Evolutionary conservation across 2,329 filamentous ascomycete genomes (phyloP), one percentile per base, ranked within the genome.

Genomic region (Dactylellina sp.): DNA sequence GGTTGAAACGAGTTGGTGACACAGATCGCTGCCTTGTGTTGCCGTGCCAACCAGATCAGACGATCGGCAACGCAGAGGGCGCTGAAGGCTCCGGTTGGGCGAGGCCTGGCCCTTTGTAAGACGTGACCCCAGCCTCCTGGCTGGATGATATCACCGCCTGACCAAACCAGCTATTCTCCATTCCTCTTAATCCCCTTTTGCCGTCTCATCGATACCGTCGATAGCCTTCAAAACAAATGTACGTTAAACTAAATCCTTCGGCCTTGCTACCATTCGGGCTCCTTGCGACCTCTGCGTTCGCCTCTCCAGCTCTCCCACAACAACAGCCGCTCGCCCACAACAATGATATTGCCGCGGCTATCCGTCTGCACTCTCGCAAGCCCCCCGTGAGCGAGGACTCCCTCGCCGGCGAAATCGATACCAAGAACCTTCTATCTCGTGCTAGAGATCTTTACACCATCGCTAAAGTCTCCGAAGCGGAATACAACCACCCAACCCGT

Each of bases 401-500:
- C 5, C 68, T 72, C 24, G 60, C 68, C 6, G 60, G 25, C 11
- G 42, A 40, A 14, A 89, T 92, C 80, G 83, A 81, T 16, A 80
- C 81, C 42, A 81, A 86, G 16, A 86, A 85, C 22, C 85, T 92
- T 5, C 80, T 89, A 44, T 80, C 82, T 3, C 86, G 88, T 18
- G 87, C 89, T 2, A 82, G 88, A 77, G 80, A 86, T 42, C 84
- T 92, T 7, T 91, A 86, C 77, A 82, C 85, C 57, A 85, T 91
- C 63, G 89, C 89, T 0, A 83, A 88, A 79, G 82, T 84, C 59
- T 84, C 85, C 9, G 81, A 85, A 72, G 82, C 84, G 1, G 87
- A 90, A 75, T 90, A 88, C 78, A 86, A 86, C 74, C 89, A 89
- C 77, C 89, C 89, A 0, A 91, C 89, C 0, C 85, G 89, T 60